These are phyloP conservation scores for Penicillium olsonii DNA, from an alignment of 2,329 filamentous ascomycete species.

Conservation along the genomic window DNA sequence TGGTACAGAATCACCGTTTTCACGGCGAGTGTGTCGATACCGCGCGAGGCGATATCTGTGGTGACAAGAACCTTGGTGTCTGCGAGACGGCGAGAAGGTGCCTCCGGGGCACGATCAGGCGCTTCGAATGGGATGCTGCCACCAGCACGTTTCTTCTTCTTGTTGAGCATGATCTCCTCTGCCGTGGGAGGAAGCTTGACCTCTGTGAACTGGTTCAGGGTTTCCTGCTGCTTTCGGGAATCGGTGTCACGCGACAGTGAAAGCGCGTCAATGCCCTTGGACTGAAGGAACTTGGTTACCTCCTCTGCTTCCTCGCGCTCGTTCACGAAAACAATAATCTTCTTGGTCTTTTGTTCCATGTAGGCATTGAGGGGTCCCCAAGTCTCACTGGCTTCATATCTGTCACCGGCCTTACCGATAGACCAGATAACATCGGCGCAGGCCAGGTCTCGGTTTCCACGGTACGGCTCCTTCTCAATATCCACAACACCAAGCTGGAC, in stretches of 20 bases:
- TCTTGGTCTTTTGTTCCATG: conserved; percentile 65
- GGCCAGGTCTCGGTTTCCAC: conserved; percentile 87
- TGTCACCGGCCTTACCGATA: conserved; percentile 75
- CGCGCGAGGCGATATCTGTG: conserved; percentile 87
- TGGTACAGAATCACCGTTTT: conserved; percentile 92
- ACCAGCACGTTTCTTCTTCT: conserved; percentile 32
- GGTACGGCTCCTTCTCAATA: conserved; percentile 87
- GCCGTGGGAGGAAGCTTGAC: conserved; percentile 38
- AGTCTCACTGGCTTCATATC: conserved; percentile 30
- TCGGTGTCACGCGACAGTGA: conserved; percentile 83
- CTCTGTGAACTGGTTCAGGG: conserved; percentile 72
- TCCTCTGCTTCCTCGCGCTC: conserved; percentile 86
- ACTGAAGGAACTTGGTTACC: conserved; percentile 73
- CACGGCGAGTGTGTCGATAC: conserved; percentile 91
- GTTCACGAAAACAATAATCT: conserved; percentile 94
- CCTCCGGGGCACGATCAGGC: conserved; percentile 33
- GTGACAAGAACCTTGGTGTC: conserved; percentile 92
- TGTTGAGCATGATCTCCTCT: conserved; percentile 35
- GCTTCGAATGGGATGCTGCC: conserved; percentile 45
- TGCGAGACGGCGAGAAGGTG: conserved; percentile 55
- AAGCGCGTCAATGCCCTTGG: conserved; percentile 85
- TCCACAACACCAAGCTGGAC: conserved; percentile 94
- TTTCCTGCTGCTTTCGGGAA: conserved; percentile 74
- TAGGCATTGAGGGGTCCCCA: conserved; percentile 35
- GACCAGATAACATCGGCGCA: conserved; percentile 95